phyloP scores from a whole-genome alignment of 2,329 filamentous ascomycete species.

The Teratosphaeria nubilosa region DNA sequence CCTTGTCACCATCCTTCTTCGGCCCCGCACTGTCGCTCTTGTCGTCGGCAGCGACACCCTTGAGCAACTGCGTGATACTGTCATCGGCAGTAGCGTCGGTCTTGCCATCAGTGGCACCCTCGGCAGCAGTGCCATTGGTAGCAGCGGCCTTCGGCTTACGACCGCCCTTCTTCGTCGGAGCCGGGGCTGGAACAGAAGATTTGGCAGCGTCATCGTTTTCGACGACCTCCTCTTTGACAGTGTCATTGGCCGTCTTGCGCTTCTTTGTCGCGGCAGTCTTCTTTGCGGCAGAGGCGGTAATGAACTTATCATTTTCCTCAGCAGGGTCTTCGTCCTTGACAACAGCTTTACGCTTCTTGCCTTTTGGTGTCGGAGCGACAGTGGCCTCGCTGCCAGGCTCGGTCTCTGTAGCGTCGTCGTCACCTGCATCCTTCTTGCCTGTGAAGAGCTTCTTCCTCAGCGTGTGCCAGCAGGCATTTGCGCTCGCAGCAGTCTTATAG shows the following conservation, averaged over 20 bases:
- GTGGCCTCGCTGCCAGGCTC: not conserved
- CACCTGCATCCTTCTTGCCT: not conserved
- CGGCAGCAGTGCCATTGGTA: not conserved
- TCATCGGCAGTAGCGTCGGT: not conserved
- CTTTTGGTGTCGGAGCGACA: not conserved
- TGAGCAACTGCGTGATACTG: not conserved
- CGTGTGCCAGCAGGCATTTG: conserved; percentile 5
- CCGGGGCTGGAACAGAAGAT: not conserved
- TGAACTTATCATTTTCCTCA: not conserved
- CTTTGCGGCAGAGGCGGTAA: conserved; percentile 37
- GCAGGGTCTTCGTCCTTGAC: not conserved
- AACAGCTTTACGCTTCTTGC: not conserved
- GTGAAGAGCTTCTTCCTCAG: conserved; percentile 11
- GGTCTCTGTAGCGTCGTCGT: not conserved
- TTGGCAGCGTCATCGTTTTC: not conserved
- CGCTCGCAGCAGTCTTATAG: conserved; percentile 13
- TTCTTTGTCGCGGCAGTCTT: conserved; percentile 32
- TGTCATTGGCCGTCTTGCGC: conserved; percentile 16
- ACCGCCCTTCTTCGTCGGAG: not conserved
- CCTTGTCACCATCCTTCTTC: not conserved
- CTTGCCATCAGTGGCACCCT: not conserved
- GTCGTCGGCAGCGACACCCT: not conserved
- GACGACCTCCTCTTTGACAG: not conserved
- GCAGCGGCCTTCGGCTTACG: not conserved
- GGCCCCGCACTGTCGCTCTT: not conserved